Percentiles rank a stretch among this genome's conserved stretches.
phyloP scores from a whole-genome alignment of 345 rosid genomes.

The Syzygium grande region DNA sequence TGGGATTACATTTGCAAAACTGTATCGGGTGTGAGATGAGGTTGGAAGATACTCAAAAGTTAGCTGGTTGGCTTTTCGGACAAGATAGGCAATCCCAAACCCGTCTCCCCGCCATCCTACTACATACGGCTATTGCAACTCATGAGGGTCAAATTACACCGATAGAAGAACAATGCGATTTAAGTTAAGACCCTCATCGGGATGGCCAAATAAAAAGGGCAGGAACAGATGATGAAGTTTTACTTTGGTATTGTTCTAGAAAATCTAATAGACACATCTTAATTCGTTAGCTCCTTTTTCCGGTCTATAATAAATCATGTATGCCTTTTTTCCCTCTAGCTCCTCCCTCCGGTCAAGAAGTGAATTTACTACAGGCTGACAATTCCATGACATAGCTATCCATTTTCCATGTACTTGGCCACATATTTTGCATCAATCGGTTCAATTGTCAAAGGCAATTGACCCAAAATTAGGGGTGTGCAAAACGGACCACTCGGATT shows the following conservation, averaged over 20 bases:
- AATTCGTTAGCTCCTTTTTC: background rate
- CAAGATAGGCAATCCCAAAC: background rate
- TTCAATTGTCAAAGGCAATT: background rate
- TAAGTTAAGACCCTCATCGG: background rate
- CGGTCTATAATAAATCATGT: background rate
- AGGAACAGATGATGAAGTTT: background rate
- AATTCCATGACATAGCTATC: background rate
- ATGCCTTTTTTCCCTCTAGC: background rate
- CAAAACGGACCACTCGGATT: too few species aligned
- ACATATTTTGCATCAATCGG: background rate
- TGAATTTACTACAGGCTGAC: background rate
- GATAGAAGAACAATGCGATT: too few species aligned
- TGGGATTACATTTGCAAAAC: rapidly evolving
- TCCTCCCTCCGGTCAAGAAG: background rate
- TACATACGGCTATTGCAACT: too few species aligned
- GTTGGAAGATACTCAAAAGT: background rate
- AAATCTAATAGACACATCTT: background rate
- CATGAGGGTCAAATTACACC: too few species aligned
- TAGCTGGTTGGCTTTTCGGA: background rate
- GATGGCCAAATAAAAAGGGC: background rate
- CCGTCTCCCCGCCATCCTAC: background rate
- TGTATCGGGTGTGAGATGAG: background rate
- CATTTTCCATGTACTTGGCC: background rate
- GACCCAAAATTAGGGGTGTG: background rate
- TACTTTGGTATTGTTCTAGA: background rate